These are phyloP conservation scores for Ziziphus jujuba DNA, from an alignment of 306 rosid species.

Conservation along the genomic window DNA sequence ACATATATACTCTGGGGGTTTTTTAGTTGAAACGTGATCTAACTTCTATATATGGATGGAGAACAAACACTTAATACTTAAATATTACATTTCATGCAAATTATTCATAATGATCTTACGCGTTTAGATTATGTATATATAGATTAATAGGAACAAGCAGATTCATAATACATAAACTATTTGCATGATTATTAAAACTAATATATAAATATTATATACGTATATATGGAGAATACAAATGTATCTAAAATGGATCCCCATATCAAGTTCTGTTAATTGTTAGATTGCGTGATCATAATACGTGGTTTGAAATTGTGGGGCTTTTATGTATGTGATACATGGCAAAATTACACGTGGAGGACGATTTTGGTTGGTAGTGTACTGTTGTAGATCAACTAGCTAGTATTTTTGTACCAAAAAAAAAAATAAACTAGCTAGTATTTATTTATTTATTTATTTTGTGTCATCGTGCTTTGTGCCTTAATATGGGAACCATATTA, in stretches of 20 bases:
- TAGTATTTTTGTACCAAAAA: too few species aligned
- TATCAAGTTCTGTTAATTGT: constrained; percentile 1
- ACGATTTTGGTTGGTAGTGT: neutral
- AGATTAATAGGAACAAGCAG: too few species aligned
- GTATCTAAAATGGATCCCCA: neutral
- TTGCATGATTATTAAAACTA: neutral
- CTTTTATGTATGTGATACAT: constrained; percentile 5
- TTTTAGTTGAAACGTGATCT: neutral
- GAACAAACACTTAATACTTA: neutral
- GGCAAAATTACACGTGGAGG: constrained; percentile 26
- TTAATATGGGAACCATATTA: too few species aligned
- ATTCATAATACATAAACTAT: neutral
- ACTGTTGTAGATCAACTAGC: constrained; percentile 13
- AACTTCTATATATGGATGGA: constrained; percentile 9
- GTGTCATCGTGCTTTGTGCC: too few species aligned
- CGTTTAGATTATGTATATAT: neutral
- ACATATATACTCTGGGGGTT: neutral
- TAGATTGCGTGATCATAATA: neutral
- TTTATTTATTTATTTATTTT: too few species aligned
- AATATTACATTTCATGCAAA: constrained; percentile 10
- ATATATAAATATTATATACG: neutral
- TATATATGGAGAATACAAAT: neutral
- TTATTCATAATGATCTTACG: constrained; percentile 7
- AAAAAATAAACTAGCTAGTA: too few species aligned
- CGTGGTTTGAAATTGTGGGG: constrained; percentile 21